Evolutionary conservation across 2,329 filamentous ascomycete genomes (phyloP), one percentile per base, ranked within the genome.

Genomic region (Thelonectria blattea): DNA sequence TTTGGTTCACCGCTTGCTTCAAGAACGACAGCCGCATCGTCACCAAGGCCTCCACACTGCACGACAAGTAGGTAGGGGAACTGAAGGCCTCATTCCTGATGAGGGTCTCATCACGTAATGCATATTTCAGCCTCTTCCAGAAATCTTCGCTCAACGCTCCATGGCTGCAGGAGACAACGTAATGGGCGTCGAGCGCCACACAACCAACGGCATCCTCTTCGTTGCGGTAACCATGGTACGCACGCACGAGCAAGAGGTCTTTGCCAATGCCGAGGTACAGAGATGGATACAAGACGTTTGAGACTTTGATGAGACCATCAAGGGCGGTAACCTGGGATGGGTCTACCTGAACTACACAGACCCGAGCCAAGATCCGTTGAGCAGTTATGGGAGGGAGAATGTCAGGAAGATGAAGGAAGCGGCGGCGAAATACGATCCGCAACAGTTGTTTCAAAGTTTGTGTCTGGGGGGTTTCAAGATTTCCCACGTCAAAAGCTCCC

Each of bases 371-470:
- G 57, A 70, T 43, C 60, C 62, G 2, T 50, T 71, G 12, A 32
- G 53, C 8, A 68, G 53, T 18, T 72, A 69, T 15, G 68, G 68
- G 8, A 32, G n/a, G 5, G 64, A 64, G 12, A 72, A 71, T 5
- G 37, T 71, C 0, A 57, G 30, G 32, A 61, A 61, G 27, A 68
- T 72, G 56, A 62, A 58, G 18, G 54, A 68, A 9, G 61, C 62
- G 0, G 63, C 65, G 0, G 55, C 52, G 1, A 71, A 71, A 4
- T 63, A 68, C 8, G 73, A 74, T 46, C 64, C 72, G 1, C 61
- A 65, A 14, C 62, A 72, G 18, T 55, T 72, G 11, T 67, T 76
- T 3, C 71, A 74, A 27, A 68, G 57, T 12, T 11, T 61, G 11
- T 56, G 60, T 1, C 64, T 64, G n/a, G 64, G 66, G 11, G 66